These are phyloP conservation scores for Emiliania huxleyi DNA, from an alignment of 78 protist species.

Conservation along the genomic window DNA sequence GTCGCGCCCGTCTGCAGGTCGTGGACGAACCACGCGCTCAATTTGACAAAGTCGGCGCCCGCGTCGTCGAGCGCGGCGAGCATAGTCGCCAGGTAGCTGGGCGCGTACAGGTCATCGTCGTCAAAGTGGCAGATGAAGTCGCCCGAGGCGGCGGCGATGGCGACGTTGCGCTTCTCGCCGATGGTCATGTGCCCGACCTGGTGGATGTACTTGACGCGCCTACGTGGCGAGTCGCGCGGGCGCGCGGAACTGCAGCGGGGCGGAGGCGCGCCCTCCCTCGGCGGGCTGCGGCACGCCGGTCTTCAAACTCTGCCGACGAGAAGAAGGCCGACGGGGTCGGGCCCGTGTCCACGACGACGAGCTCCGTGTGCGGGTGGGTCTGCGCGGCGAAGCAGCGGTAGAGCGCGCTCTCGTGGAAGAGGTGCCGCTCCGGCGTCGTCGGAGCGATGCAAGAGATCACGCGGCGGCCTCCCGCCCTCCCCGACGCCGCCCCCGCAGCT, in stretches of 20 bases:
- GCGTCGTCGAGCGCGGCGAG: background rate
- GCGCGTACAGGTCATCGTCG: conserved; percentile 5
- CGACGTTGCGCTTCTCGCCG: background rate
- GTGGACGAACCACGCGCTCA: background rate
- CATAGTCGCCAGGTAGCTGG: background rate
- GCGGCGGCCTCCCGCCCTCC: too few relatives aligned
- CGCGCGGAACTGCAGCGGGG: too few relatives aligned
- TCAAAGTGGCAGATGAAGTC: background rate
- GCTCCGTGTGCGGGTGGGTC: background rate
- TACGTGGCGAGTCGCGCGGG: too few relatives aligned
- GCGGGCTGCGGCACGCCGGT: too few relatives aligned
- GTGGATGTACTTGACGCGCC: background rate
- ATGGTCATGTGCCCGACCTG: background rate
- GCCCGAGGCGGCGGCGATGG: background rate
- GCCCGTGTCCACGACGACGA: background rate
- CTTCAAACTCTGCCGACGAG: too few relatives aligned
- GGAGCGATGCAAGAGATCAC: background rate
- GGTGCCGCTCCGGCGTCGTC: background rate
- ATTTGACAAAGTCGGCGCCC: background rate
- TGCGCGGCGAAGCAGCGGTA: conserved; percentile 13
- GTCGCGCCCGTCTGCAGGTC: background rate
- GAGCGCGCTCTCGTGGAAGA: background rate
- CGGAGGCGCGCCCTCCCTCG: too few relatives aligned
- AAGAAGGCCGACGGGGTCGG: background rate
- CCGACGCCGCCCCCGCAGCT: background rate